A percentile compares a stretch with the other conserved stretches of the same genome.
Evolutionary conservation across 805 yeast species (phyloP).

Genomic region (Wickerhamiella slavikovae): DNA sequence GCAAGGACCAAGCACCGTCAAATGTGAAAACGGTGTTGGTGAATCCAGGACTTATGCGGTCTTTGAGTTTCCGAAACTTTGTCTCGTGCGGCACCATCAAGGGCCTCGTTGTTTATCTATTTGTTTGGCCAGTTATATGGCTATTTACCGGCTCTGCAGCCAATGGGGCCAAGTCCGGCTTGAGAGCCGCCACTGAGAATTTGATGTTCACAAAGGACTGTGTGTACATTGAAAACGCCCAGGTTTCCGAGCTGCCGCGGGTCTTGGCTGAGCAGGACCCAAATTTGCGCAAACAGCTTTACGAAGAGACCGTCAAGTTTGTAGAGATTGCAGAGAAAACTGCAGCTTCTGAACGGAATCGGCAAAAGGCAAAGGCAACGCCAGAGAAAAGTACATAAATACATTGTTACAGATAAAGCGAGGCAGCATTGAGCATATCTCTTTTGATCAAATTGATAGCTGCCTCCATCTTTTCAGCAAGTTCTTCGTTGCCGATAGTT

Average conservation of each 20-base stretch:
- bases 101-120: constrained; percentile 36
- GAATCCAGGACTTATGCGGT: constrained; percentile 84
- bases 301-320: constrained; percentile 34
- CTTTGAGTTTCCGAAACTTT: constrained; percentile 65
- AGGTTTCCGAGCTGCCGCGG: constrained; percentile 42
- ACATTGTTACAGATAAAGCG: constrained; percentile 38
- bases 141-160: constrained; percentile 51
- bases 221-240: constrained; percentile 51
- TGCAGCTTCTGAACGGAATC: constrained; percentile 48
- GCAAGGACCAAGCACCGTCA: constrained; percentile 47
- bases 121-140: constrained; percentile 70
- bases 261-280: constrained; percentile 41
- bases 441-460: constrained; percentile 76
- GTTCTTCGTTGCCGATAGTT: constrained; percentile 75
- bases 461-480: constrained; percentile 75
- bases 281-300: constrained; percentile 39
- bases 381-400: constrained; percentile 1
- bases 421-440: constrained; percentile 92
- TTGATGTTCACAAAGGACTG: no score
- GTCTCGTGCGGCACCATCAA: constrained; percentile 53
- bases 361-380: constrained; percentile 4
- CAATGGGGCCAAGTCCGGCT: constrained; percentile 62
- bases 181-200: constrained; percentile 45
- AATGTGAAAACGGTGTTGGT: constrained; percentile 54
- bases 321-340: constrained; percentile 45